phyloP scores from a whole-genome alignment of 805 yeast genomes.

The Jamesozyma gamospora region DNA sequence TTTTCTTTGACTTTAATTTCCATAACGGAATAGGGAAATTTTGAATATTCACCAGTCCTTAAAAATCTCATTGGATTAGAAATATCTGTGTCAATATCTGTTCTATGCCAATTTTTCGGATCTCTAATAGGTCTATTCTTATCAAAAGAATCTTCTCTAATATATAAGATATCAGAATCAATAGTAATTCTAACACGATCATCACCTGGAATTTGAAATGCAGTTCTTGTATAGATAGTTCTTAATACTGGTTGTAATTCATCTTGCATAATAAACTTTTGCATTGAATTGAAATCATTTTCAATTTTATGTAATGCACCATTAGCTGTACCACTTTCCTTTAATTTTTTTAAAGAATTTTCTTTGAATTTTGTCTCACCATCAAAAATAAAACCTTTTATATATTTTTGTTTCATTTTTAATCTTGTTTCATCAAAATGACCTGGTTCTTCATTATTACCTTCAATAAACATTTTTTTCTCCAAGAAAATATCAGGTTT shows the following conservation, averaged over 20 bases:
- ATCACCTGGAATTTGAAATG: constrained; percentile 97
- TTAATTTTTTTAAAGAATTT: constrained; percentile 50
- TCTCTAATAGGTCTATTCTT: constrained; percentile 79
- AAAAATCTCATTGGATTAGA: constrained; percentile 60
- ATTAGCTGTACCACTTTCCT: constrained; percentile 48
- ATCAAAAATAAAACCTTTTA: constrained; percentile 60
- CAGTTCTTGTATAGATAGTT: constrained; percentile 81
- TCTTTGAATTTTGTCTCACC: constrained; percentile 35
- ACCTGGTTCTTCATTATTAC: constrained; percentile 34
- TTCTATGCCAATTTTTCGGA: constrained; percentile 83
- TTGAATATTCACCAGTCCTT: constrained; percentile 75
- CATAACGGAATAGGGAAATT: constrained; percentile 81
- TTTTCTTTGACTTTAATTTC: constrained; percentile 61
- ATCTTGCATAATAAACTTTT: constrained; percentile 51
- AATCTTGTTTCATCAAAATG: constrained; percentile 57
- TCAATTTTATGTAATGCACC: constrained; percentile 43
- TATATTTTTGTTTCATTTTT: constrained; percentile 67
- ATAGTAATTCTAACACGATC: constrained; percentile 83
- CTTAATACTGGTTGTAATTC: constrained; percentile 79
- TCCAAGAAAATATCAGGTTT: constrained; percentile 76
- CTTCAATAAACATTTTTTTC: constrained; percentile 59
- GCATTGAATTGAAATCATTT: constrained; percentile 48
- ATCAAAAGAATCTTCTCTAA: constrained; percentile 87
- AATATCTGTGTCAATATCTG: constrained; percentile 74
- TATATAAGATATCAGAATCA: constrained; percentile 78